Base-by-base conservation (phyloP, 305 asterid species). In the Fraxinus angustifolia region DNA sequence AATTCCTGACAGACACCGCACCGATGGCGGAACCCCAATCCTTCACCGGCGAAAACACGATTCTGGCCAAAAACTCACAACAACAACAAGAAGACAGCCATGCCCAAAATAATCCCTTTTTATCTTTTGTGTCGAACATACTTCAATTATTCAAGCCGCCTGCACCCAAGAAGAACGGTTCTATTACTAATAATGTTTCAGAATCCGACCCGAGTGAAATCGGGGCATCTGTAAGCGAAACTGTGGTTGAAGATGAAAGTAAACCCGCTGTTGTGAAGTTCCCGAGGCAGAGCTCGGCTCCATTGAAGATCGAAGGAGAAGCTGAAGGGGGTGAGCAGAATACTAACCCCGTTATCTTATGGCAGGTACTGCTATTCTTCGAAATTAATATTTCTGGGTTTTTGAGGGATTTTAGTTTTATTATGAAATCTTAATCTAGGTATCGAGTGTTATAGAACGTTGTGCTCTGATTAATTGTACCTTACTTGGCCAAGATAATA, bases 81-180 rank as follows among this genome's bases (percentile, higher is more conserved):
- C 75, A 68, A 8, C 73, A 60, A 11, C 21, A 16, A 71, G 45
- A 16, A 31, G 75, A 71, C 26, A 2, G 42, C 45, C 21, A 31
- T 33, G 8, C 23, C 23, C 75, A 33, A 70, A 70, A 70, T 70
- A 70, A 70, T 70, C 75, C 75, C 11, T 4, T 70, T 30, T 70
- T 70, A 70, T 70, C 75, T 31, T 70, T 70, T 38, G 26, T 70
- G 12, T 31, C 75, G n/a, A 70, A 70, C 75, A 30, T 70, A 70
- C 21, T 70, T 70, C 75, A 70, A 70, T 70, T 70, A 30, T 31
- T 70, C 75, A 70, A 70, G 75, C 75, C 42, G 19, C 75, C 75
- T 70, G 75, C 42, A 31, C 42, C 75, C 40, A 70, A 70, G 75
- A 70, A 70, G 23, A 31, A 30, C 42, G 4, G 4, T 31, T 12